Base-by-base conservation (phyloP, 306 rosid species). In the Leucaena leucocephala region DNA sequence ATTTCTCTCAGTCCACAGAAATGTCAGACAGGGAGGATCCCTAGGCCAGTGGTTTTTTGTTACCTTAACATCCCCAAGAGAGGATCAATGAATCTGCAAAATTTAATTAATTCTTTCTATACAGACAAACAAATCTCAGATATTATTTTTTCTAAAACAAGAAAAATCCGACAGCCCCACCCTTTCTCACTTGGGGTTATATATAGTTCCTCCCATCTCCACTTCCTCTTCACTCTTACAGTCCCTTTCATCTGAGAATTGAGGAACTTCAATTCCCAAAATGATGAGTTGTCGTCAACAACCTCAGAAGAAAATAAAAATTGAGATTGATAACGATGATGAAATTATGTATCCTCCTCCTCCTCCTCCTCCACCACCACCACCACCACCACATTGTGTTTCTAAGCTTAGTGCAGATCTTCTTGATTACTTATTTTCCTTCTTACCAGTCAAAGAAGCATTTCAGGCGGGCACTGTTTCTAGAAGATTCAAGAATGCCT, bases 381-480 rank as follows among this genome's bases (percentile, higher is more conserved):
- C 59, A 2, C 21, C 58, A 5, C 22, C 58, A 15, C 58, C 58
- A 74, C 4, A 16, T 7, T 2, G 7, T 5, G 19, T 3, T 8
- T 2, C 2, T 17, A 16, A 59, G 13, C 80, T 78, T 49, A 77
- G 75, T 0, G 49, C 35, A 0, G 87, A 86, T 5, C 0, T 86
- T 15, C 1, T 88, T 1, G 78, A 80, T 1, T 2, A 59, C 2
- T 16, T 89, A 10, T 35, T 89, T 69, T 14, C 85, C 0, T 68
- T 86, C 35, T 45, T 89, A 13, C 83, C 92, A 0, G 45, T 86
- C 35, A 78, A 34, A 65, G 16, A 68, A 0, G 83, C 84, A 6
- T 42, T 71, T 0, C 22, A 21, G 16, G 15, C 11, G 6, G 50
- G 67, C 36, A 17, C 21, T 2, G 10, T 81, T 0, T 67, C 87